Evolutionary conservation across 2,329 filamentous ascomycete species (phyloP).

Genomic region (Phaeophleospora eucalypticola): DNA sequence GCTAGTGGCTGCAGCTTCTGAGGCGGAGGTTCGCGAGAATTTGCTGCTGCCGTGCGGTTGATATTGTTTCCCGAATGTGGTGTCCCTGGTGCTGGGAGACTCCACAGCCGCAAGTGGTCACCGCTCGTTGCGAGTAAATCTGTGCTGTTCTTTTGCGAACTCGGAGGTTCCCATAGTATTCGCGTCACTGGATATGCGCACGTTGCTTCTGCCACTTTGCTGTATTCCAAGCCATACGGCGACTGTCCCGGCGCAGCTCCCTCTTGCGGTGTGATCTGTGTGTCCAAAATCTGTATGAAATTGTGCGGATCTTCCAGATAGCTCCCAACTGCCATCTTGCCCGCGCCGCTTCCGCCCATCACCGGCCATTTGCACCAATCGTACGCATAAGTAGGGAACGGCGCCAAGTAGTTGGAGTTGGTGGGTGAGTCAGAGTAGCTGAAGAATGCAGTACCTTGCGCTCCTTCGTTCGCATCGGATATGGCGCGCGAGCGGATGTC

Average conservation of each 20-base stretch:
- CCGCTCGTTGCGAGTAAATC: conserved; percentile 93
- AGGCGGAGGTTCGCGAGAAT: conserved; percentile 57
- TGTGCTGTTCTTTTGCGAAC: conserved; percentile 89
- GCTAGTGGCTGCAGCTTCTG: conserved; percentile 88
- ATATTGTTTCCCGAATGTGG: conserved; percentile 54
- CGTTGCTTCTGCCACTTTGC: conserved; percentile 89
- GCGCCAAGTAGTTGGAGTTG: conserved; percentile 89
- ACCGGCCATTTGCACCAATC: conserved; percentile 99
- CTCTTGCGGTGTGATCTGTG: conserved; percentile 67
- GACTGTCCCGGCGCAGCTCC: conserved; percentile 65
- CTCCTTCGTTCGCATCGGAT: conserved; percentile 70
- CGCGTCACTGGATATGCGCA: conserved; percentile 97
- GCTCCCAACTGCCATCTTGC: conserved; percentile 91
- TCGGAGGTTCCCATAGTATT: conserved; percentile 92
- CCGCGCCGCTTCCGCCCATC: conserved; percentile 68
- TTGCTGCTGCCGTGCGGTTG: conserved; percentile 59
- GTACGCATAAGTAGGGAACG: conserved; percentile 93
- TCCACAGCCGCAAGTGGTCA: conserved; percentile 92
- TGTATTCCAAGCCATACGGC: conserved; percentile 80
- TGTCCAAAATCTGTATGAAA: conserved; percentile 97
- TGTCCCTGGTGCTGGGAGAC: conserved; percentile 57
- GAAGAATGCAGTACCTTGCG: conserved; percentile 56
- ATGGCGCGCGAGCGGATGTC: conserved; percentile 88
- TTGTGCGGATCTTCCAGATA: conserved; percentile 98
- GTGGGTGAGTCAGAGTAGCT: conserved; percentile 63